These are phyloP conservation scores for Arthrobotrys conoides DNA, from an alignment of 2,329 filamentous ascomycete genomes.

Conservation along the genomic window DNA sequence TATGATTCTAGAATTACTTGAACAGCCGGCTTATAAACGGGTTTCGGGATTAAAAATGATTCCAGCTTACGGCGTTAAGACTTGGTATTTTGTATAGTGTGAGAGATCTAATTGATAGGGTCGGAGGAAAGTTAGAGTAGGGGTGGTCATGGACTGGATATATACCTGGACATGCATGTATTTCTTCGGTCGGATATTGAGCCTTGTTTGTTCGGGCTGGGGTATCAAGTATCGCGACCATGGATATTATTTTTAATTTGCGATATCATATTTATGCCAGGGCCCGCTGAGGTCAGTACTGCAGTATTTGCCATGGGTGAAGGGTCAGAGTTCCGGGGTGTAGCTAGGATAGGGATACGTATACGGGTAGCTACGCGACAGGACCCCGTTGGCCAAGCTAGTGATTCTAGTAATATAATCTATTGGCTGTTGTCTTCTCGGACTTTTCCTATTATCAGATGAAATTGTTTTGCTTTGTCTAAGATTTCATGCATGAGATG, in stretches of 20 bases:
- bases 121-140: slow-evolving; percentile 20
- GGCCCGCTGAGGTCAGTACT: neutral
- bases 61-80: slow-evolving; percentile 6
- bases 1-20: neutral
- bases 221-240: neutral
- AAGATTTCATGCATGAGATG: slow-evolving; percentile 21
- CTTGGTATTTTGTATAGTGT: neutral
- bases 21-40: neutral
- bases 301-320: neutral
- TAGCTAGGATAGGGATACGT: neutral
- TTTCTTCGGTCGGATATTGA: slow-evolving; percentile 18
- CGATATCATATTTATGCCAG: slow-evolving; percentile 15
- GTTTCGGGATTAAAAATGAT: slow-evolving; percentile 18
- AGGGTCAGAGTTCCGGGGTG: neutral
- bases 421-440: neutral
- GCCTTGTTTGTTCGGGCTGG: neutral
- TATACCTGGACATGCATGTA: neutral
- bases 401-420: neutral
- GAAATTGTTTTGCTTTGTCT: neutral
- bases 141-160: neutral
- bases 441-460: slow-evolving; percentile 13
- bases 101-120: neutral
- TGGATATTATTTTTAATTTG: slow-evolving; percentile 10
- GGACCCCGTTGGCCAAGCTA: neutral
- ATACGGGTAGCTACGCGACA: neutral